Base-by-base conservation (phyloP, 2,329 filamentous ascomycete genomes). In the Penicillium brevicompactum region DNA sequence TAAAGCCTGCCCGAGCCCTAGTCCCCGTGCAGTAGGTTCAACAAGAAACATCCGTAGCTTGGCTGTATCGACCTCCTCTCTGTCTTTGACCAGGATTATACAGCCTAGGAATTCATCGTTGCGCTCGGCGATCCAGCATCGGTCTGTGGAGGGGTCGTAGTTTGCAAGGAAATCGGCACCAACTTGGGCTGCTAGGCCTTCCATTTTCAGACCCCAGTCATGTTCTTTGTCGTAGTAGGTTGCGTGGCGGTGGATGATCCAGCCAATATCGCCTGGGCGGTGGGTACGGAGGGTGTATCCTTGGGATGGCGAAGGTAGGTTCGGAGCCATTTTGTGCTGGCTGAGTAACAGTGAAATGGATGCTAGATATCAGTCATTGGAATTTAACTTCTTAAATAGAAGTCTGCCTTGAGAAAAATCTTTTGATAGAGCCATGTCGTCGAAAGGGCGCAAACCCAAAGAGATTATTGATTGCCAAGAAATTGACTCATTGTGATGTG, bases 61-160 rank as follows among this genome's bases (percentile, higher is more conserved):
- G 16, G 42, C 49, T 1, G 42, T 18, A 53, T 56, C 45, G 2
- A 27, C 11, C 16, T 42, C 21, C 1, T 56, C 58, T 38, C 42
- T 31, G 41, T 64, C 63, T 7, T 54, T 55, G 9, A 64, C 47
- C 1, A 65, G 46, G 49, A 65, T 57, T 2, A 64, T 47, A 42
- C 58, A 53, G 37, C 63, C 58, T 5, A 64, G 48, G 27, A 55
- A 57, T 14, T 47, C 41, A 24, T 47, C 42, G 22, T 55, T 48
- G 16, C 44, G 49, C 43, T 65, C 58, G 5, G 62, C 62, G 37
- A 66, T 60, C 62, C 58, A 64, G 48, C 62, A 66, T 18, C 55
- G 51, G 40, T 64, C 63, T 5, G 21, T 42, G 10, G 48, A 43
- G 7, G 48, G 52, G n/a, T 65, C 57, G 37, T 62, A 56, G 21